Conservation (phyloP, 768 basidiomycete species). For the Suillus alpinus region DNA sequence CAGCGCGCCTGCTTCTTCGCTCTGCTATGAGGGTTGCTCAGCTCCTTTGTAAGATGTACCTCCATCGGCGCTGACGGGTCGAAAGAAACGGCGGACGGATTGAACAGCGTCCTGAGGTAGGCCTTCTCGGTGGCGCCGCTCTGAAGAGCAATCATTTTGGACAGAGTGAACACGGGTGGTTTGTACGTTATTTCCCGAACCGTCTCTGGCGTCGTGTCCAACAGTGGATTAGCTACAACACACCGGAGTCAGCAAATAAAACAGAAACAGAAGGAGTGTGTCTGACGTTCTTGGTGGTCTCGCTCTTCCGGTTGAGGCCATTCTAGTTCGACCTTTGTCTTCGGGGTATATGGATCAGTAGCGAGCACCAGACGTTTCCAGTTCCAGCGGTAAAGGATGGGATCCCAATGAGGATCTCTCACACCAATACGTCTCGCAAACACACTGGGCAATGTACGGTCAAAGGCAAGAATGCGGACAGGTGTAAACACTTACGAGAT, state of each 20-base stretch:
- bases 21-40: conserved; percentile 79
- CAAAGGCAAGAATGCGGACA: background rate
- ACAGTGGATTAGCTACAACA: conserved; percentile 35
- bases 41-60: conserved; percentile 60
- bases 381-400: conserved; percentile 50
- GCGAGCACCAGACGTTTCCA: conserved; percentile 74
- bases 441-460: conserved; percentile 45
- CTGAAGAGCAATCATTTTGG: conserved; percentile 35
- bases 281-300: conserved; percentile 31
- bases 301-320: conserved; percentile 62
- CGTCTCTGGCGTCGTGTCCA: conserved; percentile 62
- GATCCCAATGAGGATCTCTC: conserved; percentile 58
- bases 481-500: conserved; percentile 42
- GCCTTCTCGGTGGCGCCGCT: conserved; percentile 50
- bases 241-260: background rate
- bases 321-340: conserved; percentile 51
- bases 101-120: conserved; percentile 53
- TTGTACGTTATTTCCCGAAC: conserved; percentile 71
- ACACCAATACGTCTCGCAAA: conserved; percentile 73
- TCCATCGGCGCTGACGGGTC: conserved; percentile 62
- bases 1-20: conserved; percentile 80
- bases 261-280: background rate
- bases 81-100: conserved; percentile 40
- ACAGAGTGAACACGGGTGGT: conserved; percentile 50
- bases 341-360: conserved; percentile 57